Base-by-base conservation (phyloP, 78 protist species). In the Creolimax fragrantissima region DNA sequence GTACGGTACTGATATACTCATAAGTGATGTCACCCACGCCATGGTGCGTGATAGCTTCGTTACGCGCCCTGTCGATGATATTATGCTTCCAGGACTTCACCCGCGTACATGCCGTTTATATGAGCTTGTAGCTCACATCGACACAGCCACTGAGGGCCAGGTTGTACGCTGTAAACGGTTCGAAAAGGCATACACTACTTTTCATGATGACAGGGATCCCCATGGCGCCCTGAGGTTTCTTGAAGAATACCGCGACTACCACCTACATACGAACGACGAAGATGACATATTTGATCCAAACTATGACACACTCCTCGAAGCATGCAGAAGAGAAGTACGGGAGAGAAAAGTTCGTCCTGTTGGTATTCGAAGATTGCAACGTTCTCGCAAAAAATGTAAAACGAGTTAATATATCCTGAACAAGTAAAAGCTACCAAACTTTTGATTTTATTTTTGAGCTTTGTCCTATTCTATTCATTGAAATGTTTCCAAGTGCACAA, bases 1-100 rank as follows among this genome's bases (percentile, higher is more conserved):
- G 39, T 89, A 89, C 7, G 91, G 91, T 83, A 89, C 91, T 35
- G 67, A 89, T 3, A 11, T 89, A 7, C 42, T 89, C 43, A 42
- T 89, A 3, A 44, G 81, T 3, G 83, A 89, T 2, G 91, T 44
- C 37, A 89, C 91, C 4, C 58, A 89, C 81, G 41, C 90, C 2
- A 41, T 42, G 3, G 66, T 88, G 11, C 7, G 11, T 3, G 24
- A 43, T 36, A 6, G n/a, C 17, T 88, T n/a, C 90, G 11, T 88
- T 36, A 35, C 67, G 11, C 90, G 90, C 39, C 90, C 90, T 4
- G 67, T 88, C 43, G 90, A 88, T 36, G 58, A 42, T 17, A 66
- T 88, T 37, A 66, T 58, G 74, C 11, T 58, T 17, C 74, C 74
- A 24, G 74, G 74, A 17, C 24, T 58, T 17, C 74, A 58, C 39